These are phyloP conservation scores for Lonicera japonica DNA, from an alignment of 129 eudicot species.

Conservation along the genomic window DNA sequence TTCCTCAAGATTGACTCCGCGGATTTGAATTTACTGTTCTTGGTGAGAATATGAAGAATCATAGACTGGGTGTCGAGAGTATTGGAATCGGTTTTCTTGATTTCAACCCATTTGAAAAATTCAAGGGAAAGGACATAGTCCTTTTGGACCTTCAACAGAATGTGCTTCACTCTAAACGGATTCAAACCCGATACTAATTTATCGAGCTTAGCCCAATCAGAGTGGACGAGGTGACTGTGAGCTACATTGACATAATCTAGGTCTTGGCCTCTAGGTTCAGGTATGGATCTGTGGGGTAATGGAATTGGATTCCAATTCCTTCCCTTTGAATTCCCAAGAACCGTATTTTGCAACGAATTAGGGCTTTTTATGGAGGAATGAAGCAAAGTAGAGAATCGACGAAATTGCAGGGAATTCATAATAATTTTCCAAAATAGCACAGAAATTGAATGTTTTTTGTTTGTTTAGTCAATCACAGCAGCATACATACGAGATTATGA, in stretches of 20 bases:
- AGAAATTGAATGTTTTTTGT: not conserved
- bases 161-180: slow-evolving; percentile 63
- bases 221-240: slow-evolving; percentile 70
- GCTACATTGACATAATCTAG: slow-evolving; percentile 71
- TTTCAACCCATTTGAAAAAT: slow-evolving; percentile 67
- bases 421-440: slow-evolving; percentile 1
- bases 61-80: slow-evolving; percentile 58
- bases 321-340: slow-evolving; percentile 11
- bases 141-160: slow-evolving; percentile 52
- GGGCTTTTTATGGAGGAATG: slow-evolving; percentile 25
- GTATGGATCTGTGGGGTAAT: slow-evolving; percentile 65
- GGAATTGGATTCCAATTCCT: slow-evolving; percentile 35
- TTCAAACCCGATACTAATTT: slow-evolving; percentile 32
- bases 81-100: slow-evolving; percentile 28
- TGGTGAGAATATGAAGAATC: slow-evolving; percentile 61
- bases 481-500: not conserved
- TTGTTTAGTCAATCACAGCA: not conserved
- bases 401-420: slow-evolving; percentile 23
- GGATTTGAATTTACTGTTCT: slow-evolving; percentile 56
- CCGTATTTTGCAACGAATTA: slow-evolving; percentile 1
- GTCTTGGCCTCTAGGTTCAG: slow-evolving; percentile 68
- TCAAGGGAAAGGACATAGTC: slow-evolving; percentile 51
- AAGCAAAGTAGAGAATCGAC: slow-evolving; percentile 33
- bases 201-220: slow-evolving; percentile 63
- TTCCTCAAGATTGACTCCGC: slow-evolving; percentile 53